Conservation (phyloP, 805 yeast genomes). For the Candida saitoana region DNA sequence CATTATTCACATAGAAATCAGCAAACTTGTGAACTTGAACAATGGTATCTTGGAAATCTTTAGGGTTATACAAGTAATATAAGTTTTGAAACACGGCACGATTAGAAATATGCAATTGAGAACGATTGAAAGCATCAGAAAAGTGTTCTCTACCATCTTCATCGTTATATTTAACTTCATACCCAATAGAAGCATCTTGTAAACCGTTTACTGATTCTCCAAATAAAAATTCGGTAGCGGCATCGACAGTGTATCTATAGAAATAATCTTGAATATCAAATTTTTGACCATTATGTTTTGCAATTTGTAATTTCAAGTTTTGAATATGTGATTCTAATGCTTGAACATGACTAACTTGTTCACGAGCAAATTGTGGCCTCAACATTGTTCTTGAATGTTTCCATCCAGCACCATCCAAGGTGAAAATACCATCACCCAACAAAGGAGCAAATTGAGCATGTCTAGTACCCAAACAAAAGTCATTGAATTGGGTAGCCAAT, state of each 20-base stretch:
- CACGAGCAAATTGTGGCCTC: conserved; percentile 33
- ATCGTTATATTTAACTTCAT: conserved; percentile 13
- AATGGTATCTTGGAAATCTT: conserved; percentile 20
- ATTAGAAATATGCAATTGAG: conserved; percentile 32
- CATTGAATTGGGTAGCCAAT: conserved; percentile 32
- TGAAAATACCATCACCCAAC: conserved; percentile 34
- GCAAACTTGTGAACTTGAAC: conserved; percentile 28
- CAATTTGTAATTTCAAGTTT: conserved; percentile 20
- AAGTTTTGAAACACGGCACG: conserved; percentile 31
- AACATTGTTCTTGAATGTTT: conserved; percentile 32
- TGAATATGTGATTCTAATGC: conserved; percentile 26
- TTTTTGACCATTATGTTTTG: conserved; percentile 17
- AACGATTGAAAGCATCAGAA: conserved; percentile 31
- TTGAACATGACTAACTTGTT: conserved; percentile 28
- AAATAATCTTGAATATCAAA: conserved; percentile 31
- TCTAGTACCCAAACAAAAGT: conserved; percentile 28
- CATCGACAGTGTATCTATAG: conserved; percentile 31
- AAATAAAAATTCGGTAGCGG: conserved; percentile 36
- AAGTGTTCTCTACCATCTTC: conserved; percentile 27
- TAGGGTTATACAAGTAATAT: conserved; percentile 20
- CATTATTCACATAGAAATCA: conserved; percentile 37
- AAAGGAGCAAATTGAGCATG: conserved; percentile 26
- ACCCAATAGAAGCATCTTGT: conserved; percentile 20
- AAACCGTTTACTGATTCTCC: conserved; percentile 32
- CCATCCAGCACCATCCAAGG: conserved; percentile 34